These are phyloP conservation scores for Paecilomyces variotii DNA, from an alignment of 2,329 filamentous ascomycete species.

Conservation along the genomic window DNA sequence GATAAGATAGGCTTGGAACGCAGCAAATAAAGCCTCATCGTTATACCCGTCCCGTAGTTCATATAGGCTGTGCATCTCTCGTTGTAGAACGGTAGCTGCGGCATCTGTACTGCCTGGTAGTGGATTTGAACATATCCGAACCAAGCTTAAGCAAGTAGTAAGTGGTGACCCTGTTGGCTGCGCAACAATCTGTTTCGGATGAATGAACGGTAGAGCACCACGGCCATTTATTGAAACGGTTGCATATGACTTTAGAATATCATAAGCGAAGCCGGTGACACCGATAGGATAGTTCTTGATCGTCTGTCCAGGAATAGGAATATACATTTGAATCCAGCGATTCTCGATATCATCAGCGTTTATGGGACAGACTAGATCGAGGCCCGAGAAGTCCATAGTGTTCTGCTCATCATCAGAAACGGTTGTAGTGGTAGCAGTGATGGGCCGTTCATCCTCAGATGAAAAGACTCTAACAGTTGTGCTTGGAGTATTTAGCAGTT, in stretches of 20 bases:
- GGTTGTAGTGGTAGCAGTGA: neutral
- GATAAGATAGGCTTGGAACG: conserved; percentile 46
- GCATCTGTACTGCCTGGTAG: conserved; percentile 24
- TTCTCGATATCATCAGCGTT: conserved; percentile 41
- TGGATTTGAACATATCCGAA: conserved; percentile 33
- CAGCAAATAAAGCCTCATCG: conserved; percentile 28
- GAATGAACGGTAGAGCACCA: conserved; percentile 39
- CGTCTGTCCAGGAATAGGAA: conserved; percentile 38
- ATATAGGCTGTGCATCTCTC: conserved; percentile 38
- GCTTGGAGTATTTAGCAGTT: neutral
- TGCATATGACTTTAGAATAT: conserved; percentile 40
- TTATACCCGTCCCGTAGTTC: conserved; percentile 13
- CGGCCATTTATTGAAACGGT: conserved; percentile 29
- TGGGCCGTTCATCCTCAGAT: neutral
- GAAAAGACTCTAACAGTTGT: neutral
- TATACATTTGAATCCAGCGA: conserved; percentile 43
- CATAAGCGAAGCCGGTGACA: conserved; percentile 33
- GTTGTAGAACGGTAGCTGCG: conserved; percentile 27
- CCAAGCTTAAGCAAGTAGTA: conserved; percentile 34
- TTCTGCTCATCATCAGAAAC: neutral
- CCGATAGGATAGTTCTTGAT: conserved; percentile 35
- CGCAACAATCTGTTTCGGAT: conserved; percentile 27
- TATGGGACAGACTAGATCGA: conserved; percentile 39
- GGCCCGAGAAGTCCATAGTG: conserved; percentile 23
- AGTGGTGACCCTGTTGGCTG: conserved; percentile 24